Base-by-base conservation (phyloP, 140 eudicot species). In the Cichorium intybus region DNA sequence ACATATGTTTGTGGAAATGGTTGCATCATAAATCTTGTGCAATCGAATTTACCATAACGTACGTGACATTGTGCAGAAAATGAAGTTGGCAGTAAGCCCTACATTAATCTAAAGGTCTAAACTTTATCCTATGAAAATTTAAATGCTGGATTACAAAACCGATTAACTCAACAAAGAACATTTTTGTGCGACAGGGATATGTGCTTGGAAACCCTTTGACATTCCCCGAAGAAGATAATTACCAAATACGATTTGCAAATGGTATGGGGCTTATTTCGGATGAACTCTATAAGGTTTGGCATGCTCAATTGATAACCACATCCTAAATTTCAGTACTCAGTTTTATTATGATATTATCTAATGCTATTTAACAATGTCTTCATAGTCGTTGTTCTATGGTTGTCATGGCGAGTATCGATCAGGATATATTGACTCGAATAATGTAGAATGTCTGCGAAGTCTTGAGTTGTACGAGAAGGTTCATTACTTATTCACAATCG, bases 241-340 rank as follows among this genome's bases (percentile, higher is more conserved):
- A 62, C 49, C 2, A 3, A 31, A 28, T 81, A 24, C 59, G 33
- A 12, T 81, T 77, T 60, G 75, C 72, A 7, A 77, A 72, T 69
- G 80, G 82, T 20, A 77, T 81, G 87, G 87, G 80, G 16, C 77
- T 81, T 22, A 77, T 81, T 51, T 73, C 80, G 11, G 75, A 81
- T 70, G 80, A 77, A 69, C 71, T 77, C 10, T 73, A 72, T 50
- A 70, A 77, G 83, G 86, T 77, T 49, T 31, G 67, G 37, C 15
- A 8, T 31, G 24, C 56, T 17, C 45, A 18, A 8, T 8, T 12
- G 15, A 0, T 23, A 9, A 9, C 34, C 6, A 60, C 10, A 17
- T 7, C 11, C 24, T 6, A 23, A 3, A 1, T 10, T 45, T 17
- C 9, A 10, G 6, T 10, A 41, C 20, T 48, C 31, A n/a, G 15